Base-by-base conservation (phyloP, 768 basidiomycete species). In the Rhizopogon vinicolor region DNA sequence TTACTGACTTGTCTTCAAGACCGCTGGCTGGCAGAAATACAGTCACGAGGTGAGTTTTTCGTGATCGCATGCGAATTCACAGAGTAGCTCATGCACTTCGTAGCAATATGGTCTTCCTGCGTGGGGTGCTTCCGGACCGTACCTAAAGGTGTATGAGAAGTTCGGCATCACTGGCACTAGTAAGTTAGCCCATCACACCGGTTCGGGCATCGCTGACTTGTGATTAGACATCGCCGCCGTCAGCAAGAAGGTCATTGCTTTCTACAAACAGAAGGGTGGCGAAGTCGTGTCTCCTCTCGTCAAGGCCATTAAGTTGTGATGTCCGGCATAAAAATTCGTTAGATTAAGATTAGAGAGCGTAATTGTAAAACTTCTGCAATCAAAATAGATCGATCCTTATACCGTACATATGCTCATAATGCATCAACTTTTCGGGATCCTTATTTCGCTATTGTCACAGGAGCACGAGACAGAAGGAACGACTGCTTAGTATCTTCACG, bases 41-140 rank as follows among this genome's bases (percentile, higher is more conserved):
- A 86, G 87, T 62, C 93, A 96, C 68, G 93, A 95, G 75, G 83
- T 75, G 68, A 68, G 71, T 41, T 13, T 31, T 44, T 22, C 10
- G 46, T 1, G 13, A 12, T 18, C 16, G 41, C 5, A 40, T 50
- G 46, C 60, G 41, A 6, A 18, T 13, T 41, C 60, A n/a, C 57
- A 18, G 25, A 19, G 44, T 44, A 52, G 56, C 58, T 70, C 49
- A 58, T 41, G 22, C n/a, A 28, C 37, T 53, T 18, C 60, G 10
- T 62, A 84, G 80, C 88, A 90, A 79, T 90, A 77, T 57, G 90
- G 89, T 65, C 69, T 91, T 55, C 63, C 74, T 37, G 79, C 77
- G 35, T 97, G 90, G 88, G 93, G 93, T 67, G 85, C 91, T 14
- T 95, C 93, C 18, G 93, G 89, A 52, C 93, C 94, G 10, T 93